These are phyloP conservation scores for Lathyrus aphaca DNA, from an alignment of 306 rosid genomes.

Conservation along the genomic window DNA sequence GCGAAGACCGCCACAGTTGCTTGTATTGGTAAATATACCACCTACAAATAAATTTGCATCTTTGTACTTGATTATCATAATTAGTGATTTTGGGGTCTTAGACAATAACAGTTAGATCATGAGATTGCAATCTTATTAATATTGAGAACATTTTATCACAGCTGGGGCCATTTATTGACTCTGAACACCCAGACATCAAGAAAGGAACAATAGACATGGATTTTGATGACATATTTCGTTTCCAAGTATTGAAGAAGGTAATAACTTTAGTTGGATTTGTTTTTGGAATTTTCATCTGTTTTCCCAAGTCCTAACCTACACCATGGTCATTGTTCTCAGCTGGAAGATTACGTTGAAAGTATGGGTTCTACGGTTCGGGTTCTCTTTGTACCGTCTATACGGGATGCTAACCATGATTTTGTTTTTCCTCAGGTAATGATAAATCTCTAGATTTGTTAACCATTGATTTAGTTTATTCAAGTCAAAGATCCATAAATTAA, in stretches of 20 bases:
- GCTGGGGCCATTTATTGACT: constrained; percentile 94
- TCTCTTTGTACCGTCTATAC: constrained; percentile 78
- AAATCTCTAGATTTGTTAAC: constrained; percentile 24
- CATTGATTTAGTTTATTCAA: constrained; percentile 27
- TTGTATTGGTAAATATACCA: constrained; percentile 67
- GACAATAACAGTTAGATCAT: too few relatives aligned
- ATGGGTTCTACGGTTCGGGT: constrained; percentile 72
- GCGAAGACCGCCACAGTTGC: constrained; percentile 73
- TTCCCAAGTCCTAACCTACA: constrained; percentile 36
- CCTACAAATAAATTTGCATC: constrained; percentile 29
- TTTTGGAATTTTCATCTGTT: neutral
- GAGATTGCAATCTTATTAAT: constrained; percentile 25
- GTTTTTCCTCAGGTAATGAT: constrained; percentile 89
- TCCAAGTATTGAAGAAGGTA: constrained; percentile 81
- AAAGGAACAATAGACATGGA: constrained; percentile 70
- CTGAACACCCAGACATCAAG: constrained; percentile 87
- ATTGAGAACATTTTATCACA: constrained; percentile 47
- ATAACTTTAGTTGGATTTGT: neutral
- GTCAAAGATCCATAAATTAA: constrained; percentile 26
- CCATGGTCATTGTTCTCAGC: constrained; percentile 45
- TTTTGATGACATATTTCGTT: constrained; percentile 76
- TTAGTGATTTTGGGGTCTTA: too few relatives aligned
- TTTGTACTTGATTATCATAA: too few relatives aligned
- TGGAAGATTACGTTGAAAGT: constrained; percentile 71
- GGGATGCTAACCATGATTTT: constrained; percentile 88